Evolutionary conservation across 2,329 filamentous ascomycete species (phyloP), one percentile per base, ranked within the genome.

Genomic region (Aspergillus aculeatus): DNA sequence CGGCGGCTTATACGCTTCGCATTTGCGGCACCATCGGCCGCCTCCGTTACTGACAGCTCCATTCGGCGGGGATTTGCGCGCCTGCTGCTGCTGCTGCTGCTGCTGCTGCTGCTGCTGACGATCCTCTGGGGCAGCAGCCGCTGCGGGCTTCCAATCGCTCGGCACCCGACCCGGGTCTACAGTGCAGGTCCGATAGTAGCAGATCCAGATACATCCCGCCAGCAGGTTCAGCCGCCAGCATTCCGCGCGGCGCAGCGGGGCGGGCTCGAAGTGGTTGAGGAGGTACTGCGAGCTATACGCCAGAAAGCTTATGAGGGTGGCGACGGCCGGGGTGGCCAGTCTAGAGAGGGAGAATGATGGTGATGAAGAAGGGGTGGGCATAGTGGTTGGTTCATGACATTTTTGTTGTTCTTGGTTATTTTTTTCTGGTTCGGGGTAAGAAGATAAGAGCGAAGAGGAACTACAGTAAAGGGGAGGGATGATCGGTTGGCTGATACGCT

Each of bases 221-320:
- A 86, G 73, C 2, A 76, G 64, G 69, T 89, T 88, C 66, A 87
- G 82, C 26, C 77, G 74, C 65, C 82, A 78, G n/a, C 77, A 65
- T 69, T 88, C 79, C 23, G 78, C 71, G 56, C 68, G 74, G 16
- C 72, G 75, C 16, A 88, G 75, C 3, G 85, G 82, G 19, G 69
- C 73, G 1, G 85, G 82, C 49, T 87, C 83, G 50, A 87, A 75
- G 52, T 74, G 73, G 38, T 75, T 66, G 64, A 88, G 84, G 12
- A 88, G 78, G 66, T 79, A 81, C 71, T 88, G 86, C 5, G 86
- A 86, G 2, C 83, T 78, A 69, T 84, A 86, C 2, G 83, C 81
- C 7, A 88, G 79, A 59, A 87, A 86, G 21, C 75, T 73, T 55
- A 88, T 84, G n/a, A 88, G 72, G 0, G 73, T 58, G 29, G 80